phyloP scores from a whole-genome alignment of 2,329 filamentous ascomycete species.

The Cladosporium sp. region DNA sequence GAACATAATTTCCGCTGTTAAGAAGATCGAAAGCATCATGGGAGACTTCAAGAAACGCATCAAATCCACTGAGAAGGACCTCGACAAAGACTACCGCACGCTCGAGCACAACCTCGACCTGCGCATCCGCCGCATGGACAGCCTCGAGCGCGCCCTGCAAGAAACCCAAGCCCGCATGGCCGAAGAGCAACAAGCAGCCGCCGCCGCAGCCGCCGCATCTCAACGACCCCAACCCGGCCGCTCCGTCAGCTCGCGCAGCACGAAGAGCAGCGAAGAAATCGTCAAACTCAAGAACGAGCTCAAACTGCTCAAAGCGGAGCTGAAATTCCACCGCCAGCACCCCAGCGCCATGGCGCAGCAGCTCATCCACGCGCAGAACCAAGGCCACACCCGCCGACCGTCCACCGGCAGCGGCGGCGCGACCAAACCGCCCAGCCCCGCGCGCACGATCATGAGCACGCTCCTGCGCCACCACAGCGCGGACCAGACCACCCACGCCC shows the following conservation, averaged over 20 bases:
- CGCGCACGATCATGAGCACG: constrained; percentile 44
- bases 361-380: constrained; percentile 25
- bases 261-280: constrained; percentile 50
- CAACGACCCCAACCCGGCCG: constrained; percentile 28
- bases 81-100: constrained; percentile 86
- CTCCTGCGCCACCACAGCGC: constrained; percentile 54
- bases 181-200: constrained; percentile 45
- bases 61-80: constrained; percentile 75
- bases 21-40: constrained; percentile 78
- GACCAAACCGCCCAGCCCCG: constrained; percentile 23
- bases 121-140: constrained; percentile 79
- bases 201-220: constrained; percentile 19
- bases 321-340: constrained; percentile 59
- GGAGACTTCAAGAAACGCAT: constrained; percentile 75
- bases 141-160: constrained; percentile 74
- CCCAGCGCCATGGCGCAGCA: constrained; percentile 31
- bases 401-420: constrained; percentile 3
- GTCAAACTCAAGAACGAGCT: constrained; percentile 57
- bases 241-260: constrained; percentile 34
- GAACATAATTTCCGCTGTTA: constrained; percentile 81
- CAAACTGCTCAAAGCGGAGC: constrained; percentile 56
- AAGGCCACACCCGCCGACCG: constrained; percentile 17
- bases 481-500: not conserved
- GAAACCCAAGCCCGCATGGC: constrained; percentile 53
- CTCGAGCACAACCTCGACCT: constrained; percentile 77